Base-by-base conservation (phyloP, 352 stramenopile species). In the Pythium myriotylum region DNA sequence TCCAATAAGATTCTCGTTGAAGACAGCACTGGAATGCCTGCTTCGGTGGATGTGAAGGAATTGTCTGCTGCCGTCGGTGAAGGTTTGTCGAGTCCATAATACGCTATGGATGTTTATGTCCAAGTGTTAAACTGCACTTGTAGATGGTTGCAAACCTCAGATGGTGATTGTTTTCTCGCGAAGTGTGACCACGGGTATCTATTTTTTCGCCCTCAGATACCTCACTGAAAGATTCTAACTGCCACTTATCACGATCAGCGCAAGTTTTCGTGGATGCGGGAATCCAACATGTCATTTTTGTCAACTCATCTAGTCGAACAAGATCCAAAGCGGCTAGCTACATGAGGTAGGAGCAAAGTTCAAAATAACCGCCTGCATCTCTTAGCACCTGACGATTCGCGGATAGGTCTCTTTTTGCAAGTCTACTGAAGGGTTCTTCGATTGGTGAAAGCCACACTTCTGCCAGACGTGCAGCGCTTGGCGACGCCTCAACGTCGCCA, bases 201-300 rank as follows among this genome's bases (percentile, higher is more conserved):
- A 35, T 10, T 35, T 22, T 51, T 24, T 3, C 23, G 23, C 2
- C 37, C 17, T 6, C 37, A 43, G 7, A 4, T n/a, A 20, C 37
- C 17, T 6, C 8, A 20, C 13, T 14, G 37, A 17, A 3, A 6
- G 13, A 43, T 43, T 20, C 37, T 43, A 43, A 43, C 20, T 53
- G 13, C 6, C 23, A 16, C 4, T 23, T 35, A 5, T 10, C 29
- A 20, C 37, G 37, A 20, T 20, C 49, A 89, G 82, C 75, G 27
- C 71, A 72, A 61, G 67, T 86, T 50, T 61, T 91, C 63, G 70
- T 78, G 7, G 68, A 68, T 7, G 77, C 73, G 35, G 82, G 78
- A 13, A 62, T 72, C 19, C 47, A 69, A 24, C 78, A 81, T 22
- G 74, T 91, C 14, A 80, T 85, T 46, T 91, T 76, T 49, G 48